Base-by-base conservation (phyloP, 257 asterid species). In the Scutellaria minor region DNA sequence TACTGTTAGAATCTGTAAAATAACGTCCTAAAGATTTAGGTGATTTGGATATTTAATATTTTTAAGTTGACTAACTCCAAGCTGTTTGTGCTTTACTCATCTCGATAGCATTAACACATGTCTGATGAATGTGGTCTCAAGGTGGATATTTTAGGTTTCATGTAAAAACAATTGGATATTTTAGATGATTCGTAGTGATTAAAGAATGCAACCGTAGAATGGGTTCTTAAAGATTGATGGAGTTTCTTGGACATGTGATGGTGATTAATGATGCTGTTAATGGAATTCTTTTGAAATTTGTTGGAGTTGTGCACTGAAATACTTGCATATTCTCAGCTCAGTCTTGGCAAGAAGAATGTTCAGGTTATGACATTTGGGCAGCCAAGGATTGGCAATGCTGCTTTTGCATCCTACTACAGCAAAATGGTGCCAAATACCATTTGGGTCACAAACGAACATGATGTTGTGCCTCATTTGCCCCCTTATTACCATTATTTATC, bases 401-500 rank as follows among this genome's bases (percentile, higher is more conserved):
- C 79, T 70, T 93, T 93, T 83, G 92, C 86, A 9, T 78, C 96
- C 58, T 91, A 91, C 86, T 93, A 77, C 60, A 72, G 78, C 68
- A 42, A 86, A 78, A 5, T 88, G 53, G 82, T 95, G 78, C 98
- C 96, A 14, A 79, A 86, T 65, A 88, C 98, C 56, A 71, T 95
- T 72, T 94, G 99, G 71, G 84, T 95, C 64, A 90, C 98, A 3
- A 83, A 95, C 45, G 89, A 78, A 47, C 92, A 95, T 75, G 99
- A 95, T 81, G 83, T 95, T 8, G 99, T 95, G 83, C 99, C 98
- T 75, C 99, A 95, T 86, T 87, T 95, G 80, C 99, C 99, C 22
- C 98, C 98, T 11, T 92, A 92, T 80, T 92, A 84, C 77, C 54
- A 31, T 42, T 76, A 71, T 70, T 89, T 95, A 58, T 94, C 96